phyloP scores from a whole-genome alignment of 805 yeast genomes.

The Spathaspora boniae region DNA sequence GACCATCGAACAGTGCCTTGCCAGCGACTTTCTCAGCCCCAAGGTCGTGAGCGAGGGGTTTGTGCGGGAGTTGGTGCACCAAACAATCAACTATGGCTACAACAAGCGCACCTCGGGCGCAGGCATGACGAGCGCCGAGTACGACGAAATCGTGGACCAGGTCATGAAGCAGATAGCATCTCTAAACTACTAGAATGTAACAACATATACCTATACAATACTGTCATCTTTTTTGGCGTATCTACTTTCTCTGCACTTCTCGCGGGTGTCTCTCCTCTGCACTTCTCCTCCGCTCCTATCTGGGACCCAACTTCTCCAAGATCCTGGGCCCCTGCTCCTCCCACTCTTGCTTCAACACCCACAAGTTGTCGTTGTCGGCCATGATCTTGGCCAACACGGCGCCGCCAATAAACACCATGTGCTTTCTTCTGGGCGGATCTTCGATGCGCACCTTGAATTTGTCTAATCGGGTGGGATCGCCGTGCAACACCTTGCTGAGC shows the following conservation, averaged over 20 bases:
- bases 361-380: constrained; percentile 98
- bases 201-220: not conserved
- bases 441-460: constrained; percentile 96
- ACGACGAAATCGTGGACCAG: constrained; percentile 38
- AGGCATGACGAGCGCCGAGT: constrained; percentile 38
- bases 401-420: constrained; percentile 98
- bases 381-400: constrained; percentile 96
- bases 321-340: constrained; percentile 91
- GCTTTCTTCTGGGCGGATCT: constrained; percentile 98
- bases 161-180: constrained; percentile 38
- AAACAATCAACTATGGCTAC: constrained; percentile 73
- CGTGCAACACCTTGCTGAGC: constrained; percentile 83
- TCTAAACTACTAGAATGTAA: constrained; percentile 32
- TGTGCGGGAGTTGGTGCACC: constrained; percentile 65
- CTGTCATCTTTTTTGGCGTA: not conserved
- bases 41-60: constrained; percentile 65
- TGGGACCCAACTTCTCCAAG: constrained; percentile 86
- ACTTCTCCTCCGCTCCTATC: constrained; percentile 51
- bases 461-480: constrained; percentile 80
- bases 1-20: constrained; percentile 59
- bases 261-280: too few relatives aligned
- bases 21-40: constrained; percentile 69
- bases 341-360: constrained; percentile 97
- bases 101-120: constrained; percentile 34
- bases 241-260: constrained; percentile 1